These are phyloP conservation scores for Fusarium sp. DNA, from an alignment of 2,329 filamentous ascomycete species.

Conservation along the genomic window DNA sequence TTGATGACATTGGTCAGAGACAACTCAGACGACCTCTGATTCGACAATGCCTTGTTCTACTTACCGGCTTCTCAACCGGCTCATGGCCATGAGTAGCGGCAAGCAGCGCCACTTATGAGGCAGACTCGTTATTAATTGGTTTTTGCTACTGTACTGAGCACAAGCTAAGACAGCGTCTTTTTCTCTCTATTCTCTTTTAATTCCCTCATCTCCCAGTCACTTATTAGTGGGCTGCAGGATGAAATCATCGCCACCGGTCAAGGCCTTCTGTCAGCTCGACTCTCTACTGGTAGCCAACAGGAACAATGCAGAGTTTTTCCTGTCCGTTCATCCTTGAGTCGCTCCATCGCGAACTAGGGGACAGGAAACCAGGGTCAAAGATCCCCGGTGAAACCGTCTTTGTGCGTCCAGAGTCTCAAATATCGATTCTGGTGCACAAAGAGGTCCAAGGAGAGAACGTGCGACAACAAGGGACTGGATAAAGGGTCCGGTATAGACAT, in stretches of 20 bases:
- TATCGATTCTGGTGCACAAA: conserved; percentile 19
- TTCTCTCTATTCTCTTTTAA: conserved; percentile 22
- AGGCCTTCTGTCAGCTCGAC: conserved; percentile 1
- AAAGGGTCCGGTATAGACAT: conserved; percentile 22
- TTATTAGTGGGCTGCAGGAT: conserved; percentile 22
- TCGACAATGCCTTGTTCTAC: conserved; percentile 14
- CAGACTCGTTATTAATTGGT: conserved; percentile 1
- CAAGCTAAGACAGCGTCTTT: conserved; percentile 14
- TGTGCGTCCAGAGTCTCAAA: conserved; percentile 32
- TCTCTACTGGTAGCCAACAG: conserved; percentile 8
- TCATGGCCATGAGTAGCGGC: conserved; percentile 19
- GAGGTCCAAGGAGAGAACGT: conserved; percentile 7
- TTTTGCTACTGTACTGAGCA: not conserved
- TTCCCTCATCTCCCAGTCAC: conserved; percentile 36
- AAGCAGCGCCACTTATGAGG: conserved; percentile 19
- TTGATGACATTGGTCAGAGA: conserved; percentile 22
- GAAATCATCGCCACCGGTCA: conserved; percentile 34
- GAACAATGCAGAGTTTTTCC: conserved; percentile 35
- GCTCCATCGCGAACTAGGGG: conserved; percentile 14
- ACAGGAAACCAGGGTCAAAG: conserved; percentile 29
- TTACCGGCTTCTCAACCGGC: not conserved
- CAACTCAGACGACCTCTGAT: not conserved
- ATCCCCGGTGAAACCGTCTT: conserved; percentile 34
- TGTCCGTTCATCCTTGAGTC: conserved; percentile 1
- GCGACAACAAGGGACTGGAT: conserved; percentile 20